Evolutionary conservation across 257 asterid species (phyloP).

Genomic region (Ophiorrhiza pumila): DNA sequence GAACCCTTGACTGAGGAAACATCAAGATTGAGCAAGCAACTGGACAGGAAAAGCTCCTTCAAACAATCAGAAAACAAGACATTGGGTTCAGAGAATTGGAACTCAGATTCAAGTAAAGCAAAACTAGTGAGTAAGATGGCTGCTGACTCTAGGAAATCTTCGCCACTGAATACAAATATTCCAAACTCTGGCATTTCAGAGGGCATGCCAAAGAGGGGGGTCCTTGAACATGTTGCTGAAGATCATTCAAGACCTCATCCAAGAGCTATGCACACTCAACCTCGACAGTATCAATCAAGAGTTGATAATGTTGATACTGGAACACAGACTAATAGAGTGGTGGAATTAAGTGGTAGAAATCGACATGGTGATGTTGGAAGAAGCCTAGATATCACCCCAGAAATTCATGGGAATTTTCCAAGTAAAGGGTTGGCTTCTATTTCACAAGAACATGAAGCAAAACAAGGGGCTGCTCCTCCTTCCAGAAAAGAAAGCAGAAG

Average conservation of each 20-base stretch:
- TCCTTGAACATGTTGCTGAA: slow-evolving; percentile 40
- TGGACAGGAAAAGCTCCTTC: slow-evolving; percentile 54
- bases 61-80: slow-evolving; percentile 46
- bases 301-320: slow-evolving; percentile 45
- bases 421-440: slow-evolving; percentile 39
- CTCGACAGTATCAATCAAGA: slow-evolving; percentile 40
- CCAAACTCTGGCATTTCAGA: slow-evolving; percentile 40
- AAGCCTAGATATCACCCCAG: slow-evolving; percentile 38
- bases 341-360: slow-evolving; percentile 43
- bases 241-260: slow-evolving; percentile 51
- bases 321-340: slow-evolving; percentile 37
- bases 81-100: slow-evolving; percentile 52
- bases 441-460: slow-evolving; percentile 45
- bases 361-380: slow-evolving; percentile 41
- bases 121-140: slow-evolving; percentile 45
- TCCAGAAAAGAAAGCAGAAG: slow-evolving; percentile 54
- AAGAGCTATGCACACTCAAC: slow-evolving; percentile 43
- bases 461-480: slow-evolving; percentile 39
- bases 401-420: slow-evolving; percentile 40
- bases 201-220: slow-evolving; percentile 52
- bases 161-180: slow-evolving; percentile 46
- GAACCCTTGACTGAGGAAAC: slow-evolving; percentile 61
- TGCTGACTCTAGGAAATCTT: slow-evolving; percentile 42
- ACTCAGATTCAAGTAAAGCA: slow-evolving; percentile 50
- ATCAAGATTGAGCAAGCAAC: slow-evolving; percentile 42